Evolutionary conservation across 2,329 filamentous ascomycete genomes (phyloP).

Genomic region (Lasiodiplodia theobromae): DNA sequence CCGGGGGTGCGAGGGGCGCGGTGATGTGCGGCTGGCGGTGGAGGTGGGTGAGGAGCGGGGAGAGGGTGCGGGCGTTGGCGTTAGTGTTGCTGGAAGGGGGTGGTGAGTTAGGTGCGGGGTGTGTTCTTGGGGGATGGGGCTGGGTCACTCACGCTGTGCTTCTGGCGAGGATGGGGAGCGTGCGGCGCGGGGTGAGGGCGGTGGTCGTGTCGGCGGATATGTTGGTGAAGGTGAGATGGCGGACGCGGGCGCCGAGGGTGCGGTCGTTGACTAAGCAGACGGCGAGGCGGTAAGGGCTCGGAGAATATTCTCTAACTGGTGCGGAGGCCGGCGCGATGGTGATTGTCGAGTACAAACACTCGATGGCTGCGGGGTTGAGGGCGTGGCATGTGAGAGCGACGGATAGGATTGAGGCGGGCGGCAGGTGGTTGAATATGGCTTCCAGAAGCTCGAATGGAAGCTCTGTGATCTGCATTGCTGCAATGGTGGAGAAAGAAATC

Average conservation of each 20-base stretch:
- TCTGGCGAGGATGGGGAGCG: background rate
- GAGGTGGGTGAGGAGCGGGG: background rate
- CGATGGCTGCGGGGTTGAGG: background rate
- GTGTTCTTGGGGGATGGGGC: background rate
- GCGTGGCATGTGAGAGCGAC: slow-evolving; percentile 5
- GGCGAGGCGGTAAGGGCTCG: background rate
- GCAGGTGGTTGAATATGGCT: background rate
- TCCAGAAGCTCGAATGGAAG: slow-evolving; percentile 1
- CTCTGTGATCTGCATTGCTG: background rate
- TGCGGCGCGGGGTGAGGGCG: background rate
- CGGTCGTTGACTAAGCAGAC: background rate
- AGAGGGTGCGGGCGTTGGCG: background rate
- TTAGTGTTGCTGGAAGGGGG: background rate
- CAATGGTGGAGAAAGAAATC: too few species aligned
- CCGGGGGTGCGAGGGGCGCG: too few species aligned
- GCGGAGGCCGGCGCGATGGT: background rate
- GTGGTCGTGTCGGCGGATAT: background rate
- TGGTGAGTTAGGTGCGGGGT: background rate
- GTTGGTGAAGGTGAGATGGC: slow-evolving; percentile 1
- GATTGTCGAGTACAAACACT: background rate
- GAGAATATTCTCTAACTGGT: background rate
- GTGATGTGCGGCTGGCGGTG: background rate
- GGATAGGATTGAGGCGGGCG: background rate
- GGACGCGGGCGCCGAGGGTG: slow-evolving; percentile 1
- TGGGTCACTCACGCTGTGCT: background rate